phyloP scores from a whole-genome alignment of 345 rosid genomes.

The Gossypium bickii region DNA sequence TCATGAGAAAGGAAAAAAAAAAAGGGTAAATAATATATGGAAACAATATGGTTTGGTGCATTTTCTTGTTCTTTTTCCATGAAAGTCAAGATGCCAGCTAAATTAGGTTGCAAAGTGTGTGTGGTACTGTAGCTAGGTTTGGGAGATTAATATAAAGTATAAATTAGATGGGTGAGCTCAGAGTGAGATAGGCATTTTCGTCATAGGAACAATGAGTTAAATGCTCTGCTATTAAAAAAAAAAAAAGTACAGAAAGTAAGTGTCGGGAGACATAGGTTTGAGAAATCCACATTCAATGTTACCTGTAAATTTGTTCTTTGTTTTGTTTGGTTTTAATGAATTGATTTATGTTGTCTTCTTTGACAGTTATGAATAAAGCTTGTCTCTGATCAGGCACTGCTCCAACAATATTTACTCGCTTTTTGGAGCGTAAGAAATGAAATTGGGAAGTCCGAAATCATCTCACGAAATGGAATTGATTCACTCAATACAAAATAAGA shows the following conservation, averaged over 20 bases:
- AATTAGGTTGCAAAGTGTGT: too few species aligned
- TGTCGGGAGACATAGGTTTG: neutral
- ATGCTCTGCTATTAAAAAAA: neutral
- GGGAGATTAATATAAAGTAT: too few species aligned
- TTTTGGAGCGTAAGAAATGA: too few species aligned
- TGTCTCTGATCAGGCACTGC: neutral
- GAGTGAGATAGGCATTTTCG: neutral
- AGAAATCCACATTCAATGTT: neutral
- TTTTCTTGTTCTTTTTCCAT: too few species aligned
- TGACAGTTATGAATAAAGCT: neutral
- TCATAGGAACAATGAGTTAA: neutral
- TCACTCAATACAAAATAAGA: too few species aligned
- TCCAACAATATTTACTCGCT: neutral
- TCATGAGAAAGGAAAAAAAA: too few species aligned
- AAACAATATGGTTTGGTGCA: too few species aligned
- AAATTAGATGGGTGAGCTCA: neutral
- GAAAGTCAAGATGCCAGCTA: too few species aligned
- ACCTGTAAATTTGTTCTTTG: neutral
- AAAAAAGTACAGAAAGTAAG: neutral
- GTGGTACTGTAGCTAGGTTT: too few species aligned
- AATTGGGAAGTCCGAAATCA: too few species aligned
- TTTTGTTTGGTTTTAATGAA: neutral
- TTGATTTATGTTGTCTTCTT: neutral
- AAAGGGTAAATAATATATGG: too few species aligned
- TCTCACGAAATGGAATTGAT: too few species aligned